These are phyloP conservation scores for Kazachstania africana DNA, from an alignment of 805 yeast species.

Conservation along the genomic window DNA sequence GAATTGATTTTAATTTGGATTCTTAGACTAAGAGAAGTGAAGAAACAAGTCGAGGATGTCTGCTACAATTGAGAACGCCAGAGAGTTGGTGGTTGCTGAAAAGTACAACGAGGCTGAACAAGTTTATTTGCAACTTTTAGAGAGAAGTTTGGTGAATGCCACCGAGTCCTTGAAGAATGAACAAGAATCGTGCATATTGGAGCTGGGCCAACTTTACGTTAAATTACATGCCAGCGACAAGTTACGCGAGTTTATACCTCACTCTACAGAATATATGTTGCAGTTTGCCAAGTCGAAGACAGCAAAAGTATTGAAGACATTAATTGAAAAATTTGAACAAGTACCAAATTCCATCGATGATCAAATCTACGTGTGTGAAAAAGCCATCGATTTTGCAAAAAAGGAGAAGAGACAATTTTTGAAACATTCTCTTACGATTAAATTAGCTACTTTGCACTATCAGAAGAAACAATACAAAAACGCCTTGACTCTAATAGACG, in stretches of 20 bases:
- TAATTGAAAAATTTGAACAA: slow-evolving; percentile 66
- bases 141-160: slow-evolving; percentile 8
- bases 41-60: no score
- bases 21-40: no score
- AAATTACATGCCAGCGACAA: slow-evolving; percentile 35
- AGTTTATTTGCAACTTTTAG: slow-evolving; percentile 42
- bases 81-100: slow-evolving; percentile 39
- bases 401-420: slow-evolving; percentile 75
- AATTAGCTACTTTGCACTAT: slow-evolving; percentile 66
- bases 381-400: slow-evolving; percentile 79
- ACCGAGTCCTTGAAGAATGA: slow-evolving; percentile 35
- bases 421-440: slow-evolving; percentile 77
- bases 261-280: slow-evolving; percentile 60
- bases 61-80: slow-evolving; percentile 51
- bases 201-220: slow-evolving; percentile 64
- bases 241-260: slow-evolving; percentile 49
- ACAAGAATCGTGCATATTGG: slow-evolving; percentile 61
- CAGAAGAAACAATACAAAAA: slow-evolving; percentile 53
- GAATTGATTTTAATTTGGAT: no score
- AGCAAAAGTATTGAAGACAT: slow-evolving; percentile 73
- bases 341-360: slow-evolving; percentile 52
- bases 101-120: slow-evolving; percentile 48
- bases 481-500: slow-evolving; percentile 60
- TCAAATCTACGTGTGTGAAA: slow-evolving; percentile 63
- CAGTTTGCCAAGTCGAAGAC: slow-evolving; percentile 87